A percentile compares a stretch with the other conserved stretches of the same genome.
Evolutionary conservation across 2,329 filamentous ascomycete genomes (phyloP).

Genomic region (Colletotrichum eleusines): DNA sequence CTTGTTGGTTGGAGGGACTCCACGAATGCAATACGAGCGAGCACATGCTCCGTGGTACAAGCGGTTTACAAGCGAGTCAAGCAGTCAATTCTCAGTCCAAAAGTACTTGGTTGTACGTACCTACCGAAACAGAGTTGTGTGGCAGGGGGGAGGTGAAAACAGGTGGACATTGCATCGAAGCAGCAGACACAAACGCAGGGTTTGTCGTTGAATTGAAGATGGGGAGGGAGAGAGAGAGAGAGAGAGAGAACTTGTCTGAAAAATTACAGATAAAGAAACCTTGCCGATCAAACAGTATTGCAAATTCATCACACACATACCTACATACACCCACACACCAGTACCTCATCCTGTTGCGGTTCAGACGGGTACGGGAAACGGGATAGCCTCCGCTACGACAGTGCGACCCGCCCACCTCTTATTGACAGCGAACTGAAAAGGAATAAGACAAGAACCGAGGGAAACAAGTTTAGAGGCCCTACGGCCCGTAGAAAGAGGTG

Average conservation of each 20-base stretch:
- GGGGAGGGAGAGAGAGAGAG: too few relatives aligned
- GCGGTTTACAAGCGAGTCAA: not conserved
- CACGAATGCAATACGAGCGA: not conserved
- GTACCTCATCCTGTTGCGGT: not conserved
- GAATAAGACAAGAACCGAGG: not conserved
- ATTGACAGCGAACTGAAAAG: not conserved
- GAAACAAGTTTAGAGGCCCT: constrained; percentile 4
- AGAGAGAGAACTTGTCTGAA: not conserved
- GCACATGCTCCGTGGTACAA: not conserved
- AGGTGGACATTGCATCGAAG: constrained; percentile 8
- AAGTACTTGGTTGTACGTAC: not conserved
- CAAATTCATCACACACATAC: not conserved
- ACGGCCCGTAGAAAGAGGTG: constrained; percentile 9
- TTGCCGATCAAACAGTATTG: not conserved
- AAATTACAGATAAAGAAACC: not conserved
- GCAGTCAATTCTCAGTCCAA: not conserved
- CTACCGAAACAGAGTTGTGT: not conserved
- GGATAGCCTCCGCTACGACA: not conserved
- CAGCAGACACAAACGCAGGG: constrained; percentile 25
- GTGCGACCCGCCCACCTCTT: constrained; percentile 1
- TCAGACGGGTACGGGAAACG: constrained; percentile 5
- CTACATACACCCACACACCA: not conserved
- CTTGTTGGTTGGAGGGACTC: constrained; percentile 16
- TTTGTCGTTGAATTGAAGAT: not conserved
- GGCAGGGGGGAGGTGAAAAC: constrained; percentile 9